These are phyloP conservation scores for Cymbopogon citratus DNA, from an alignment of 176 grass and related monocot genomes.

Conservation along the genomic window DNA sequence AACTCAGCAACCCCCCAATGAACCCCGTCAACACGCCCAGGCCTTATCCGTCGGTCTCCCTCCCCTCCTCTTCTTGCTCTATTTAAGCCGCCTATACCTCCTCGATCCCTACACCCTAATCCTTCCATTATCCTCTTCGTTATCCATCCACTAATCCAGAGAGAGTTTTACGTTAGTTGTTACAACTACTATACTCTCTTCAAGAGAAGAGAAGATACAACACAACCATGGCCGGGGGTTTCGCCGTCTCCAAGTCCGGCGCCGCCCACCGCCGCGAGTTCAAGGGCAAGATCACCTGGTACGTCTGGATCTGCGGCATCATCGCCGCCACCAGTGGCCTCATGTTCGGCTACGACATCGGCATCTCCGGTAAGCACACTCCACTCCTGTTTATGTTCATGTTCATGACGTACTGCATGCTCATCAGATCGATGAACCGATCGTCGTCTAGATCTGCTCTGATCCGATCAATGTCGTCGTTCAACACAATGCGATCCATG, in stretches of 20 bases:
- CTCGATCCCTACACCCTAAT: neutral
- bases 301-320: slow-evolving; percentile 52
- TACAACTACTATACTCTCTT: too few relatives aligned
- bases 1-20: too few relatives aligned
- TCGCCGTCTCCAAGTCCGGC: slow-evolving; percentile 10
- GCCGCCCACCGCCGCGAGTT: slow-evolving; percentile 18
- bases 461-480: neutral
- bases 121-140: neutral
- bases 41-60: neutral
- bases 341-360: slow-evolving; percentile 82
- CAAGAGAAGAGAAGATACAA: too few relatives aligned
- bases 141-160: neutral
- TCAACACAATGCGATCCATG: too few relatives aligned
- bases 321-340: slow-evolving; percentile 59
- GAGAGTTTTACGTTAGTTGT: neutral
- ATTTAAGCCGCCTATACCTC: neutral
- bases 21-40: too few relatives aligned
- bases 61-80: neutral
- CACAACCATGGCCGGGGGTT: slow-evolving; percentile 22
- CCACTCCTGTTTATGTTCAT: too few relatives aligned
- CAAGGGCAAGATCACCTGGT: slow-evolving; percentile 48
- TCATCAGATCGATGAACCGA: too few relatives aligned
- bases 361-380: slow-evolving; percentile 45
- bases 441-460: too few relatives aligned
- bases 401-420: too few relatives aligned